Conservation (phyloP, 106 monocot genomes). For the Allium sativum region DNA sequence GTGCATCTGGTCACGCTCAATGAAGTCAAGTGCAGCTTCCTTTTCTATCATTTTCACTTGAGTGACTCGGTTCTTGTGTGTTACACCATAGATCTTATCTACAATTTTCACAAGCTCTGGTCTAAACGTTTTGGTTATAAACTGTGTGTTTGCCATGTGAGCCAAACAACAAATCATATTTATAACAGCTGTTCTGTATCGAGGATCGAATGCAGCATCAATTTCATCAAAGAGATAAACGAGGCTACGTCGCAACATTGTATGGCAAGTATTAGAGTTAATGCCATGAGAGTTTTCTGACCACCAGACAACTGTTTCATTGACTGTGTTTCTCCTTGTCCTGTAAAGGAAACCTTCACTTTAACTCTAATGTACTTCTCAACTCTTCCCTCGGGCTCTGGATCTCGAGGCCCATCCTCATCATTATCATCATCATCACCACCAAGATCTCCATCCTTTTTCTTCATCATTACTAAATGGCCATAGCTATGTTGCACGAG, state of each 20-base stretch:
- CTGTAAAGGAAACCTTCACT: conserved; percentile 99
- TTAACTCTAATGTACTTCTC: conserved; percentile 95
- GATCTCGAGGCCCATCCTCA: too few relatives aligned
- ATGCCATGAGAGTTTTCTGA: conserved; percentile 97
- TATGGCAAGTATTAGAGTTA: conserved; percentile 95
- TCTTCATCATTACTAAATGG: conserved; percentile 99
- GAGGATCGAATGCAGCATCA: conserved; percentile 92
- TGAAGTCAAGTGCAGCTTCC: too few relatives aligned
- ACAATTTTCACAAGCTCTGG: too few relatives aligned
- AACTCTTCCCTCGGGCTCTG: conserved; percentile 91
- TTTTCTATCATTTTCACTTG: too few relatives aligned
- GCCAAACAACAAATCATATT: too few relatives aligned
- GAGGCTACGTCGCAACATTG: conserved; percentile 99
- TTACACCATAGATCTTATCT: too few relatives aligned
- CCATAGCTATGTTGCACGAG: too few relatives aligned
- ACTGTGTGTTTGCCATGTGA: conserved; percentile 91
- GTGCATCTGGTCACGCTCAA: too few relatives aligned
- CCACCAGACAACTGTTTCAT: conserved; percentile 99
- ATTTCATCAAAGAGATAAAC: conserved; percentile 98
- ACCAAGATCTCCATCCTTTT: conserved; percentile 86
- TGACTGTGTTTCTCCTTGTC: conserved; percentile 96
- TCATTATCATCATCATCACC: conserved; percentile 73
- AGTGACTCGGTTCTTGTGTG: too few relatives aligned
- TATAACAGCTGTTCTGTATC: conserved; percentile 95
- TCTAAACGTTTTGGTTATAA: conserved; percentile 93